A percentile compares a stretch with the other conserved stretches of the same genome.
phyloP scores from a whole-genome alignment of 2,329 filamentous ascomycete genomes.

The Tolypocladium tundrense region DNA sequence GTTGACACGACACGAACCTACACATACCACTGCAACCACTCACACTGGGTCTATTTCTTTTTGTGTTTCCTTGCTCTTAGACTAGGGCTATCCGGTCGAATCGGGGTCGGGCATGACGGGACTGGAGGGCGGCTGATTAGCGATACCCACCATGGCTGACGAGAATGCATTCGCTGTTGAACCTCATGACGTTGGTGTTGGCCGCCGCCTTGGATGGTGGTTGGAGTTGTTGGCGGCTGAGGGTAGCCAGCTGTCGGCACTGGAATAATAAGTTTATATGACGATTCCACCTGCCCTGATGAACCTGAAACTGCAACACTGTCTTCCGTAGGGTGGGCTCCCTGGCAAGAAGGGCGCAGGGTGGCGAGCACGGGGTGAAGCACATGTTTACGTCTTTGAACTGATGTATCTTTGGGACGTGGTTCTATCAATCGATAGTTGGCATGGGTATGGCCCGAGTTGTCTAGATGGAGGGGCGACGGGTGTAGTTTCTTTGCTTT shows the following conservation, averaged over 20 bases:
- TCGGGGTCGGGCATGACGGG: not conserved
- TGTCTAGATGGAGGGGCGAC: too few relatives aligned
- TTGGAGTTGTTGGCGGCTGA: not conserved
- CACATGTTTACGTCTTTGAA: too few relatives aligned
- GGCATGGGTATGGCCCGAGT: too few relatives aligned
- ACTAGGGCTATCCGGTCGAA: not conserved
- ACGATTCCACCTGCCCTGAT: not conserved
- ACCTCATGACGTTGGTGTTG: not conserved
- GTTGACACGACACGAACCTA: not conserved
- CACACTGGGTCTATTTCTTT: not conserved
- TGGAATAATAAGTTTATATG: not conserved
- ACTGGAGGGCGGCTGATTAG: not conserved
- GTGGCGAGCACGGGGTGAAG: too few relatives aligned
- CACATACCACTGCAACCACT: not conserved
- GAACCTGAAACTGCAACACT: too few relatives aligned
- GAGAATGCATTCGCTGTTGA: not conserved
- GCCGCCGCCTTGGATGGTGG: not conserved
- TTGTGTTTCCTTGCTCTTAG: not conserved
- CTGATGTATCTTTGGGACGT: too few relatives aligned
- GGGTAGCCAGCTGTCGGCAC: not conserved
- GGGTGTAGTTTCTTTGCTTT: too few relatives aligned
- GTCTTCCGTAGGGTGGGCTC: too few relatives aligned
- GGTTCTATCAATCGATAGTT: too few relatives aligned
- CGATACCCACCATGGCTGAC: not conserved
- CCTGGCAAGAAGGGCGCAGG: too few relatives aligned